A percentile compares a stretch with the other conserved stretches of the same genome.
These are phyloP conservation scores for Xylaria flabelliformis DNA, from an alignment of 495 filamentous ascomycete species.

Conservation along the genomic window DNA sequence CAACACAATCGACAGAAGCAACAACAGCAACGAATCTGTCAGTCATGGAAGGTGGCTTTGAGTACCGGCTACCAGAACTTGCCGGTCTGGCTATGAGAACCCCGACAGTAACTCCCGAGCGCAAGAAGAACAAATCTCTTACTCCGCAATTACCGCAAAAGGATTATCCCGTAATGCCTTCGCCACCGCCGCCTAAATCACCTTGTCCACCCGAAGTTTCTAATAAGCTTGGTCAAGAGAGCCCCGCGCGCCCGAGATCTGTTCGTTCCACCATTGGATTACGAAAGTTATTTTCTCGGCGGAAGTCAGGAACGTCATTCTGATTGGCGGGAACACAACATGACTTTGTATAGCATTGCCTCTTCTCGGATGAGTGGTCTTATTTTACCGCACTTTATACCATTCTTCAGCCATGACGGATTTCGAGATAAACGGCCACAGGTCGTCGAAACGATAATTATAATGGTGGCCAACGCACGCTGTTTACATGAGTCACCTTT, in stretches of 20 bases:
- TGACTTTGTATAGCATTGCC: background rate
- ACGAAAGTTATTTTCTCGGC: conserved; percentile 24
- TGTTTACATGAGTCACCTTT: background rate
- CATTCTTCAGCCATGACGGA: background rate
- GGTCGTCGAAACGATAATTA: background rate
- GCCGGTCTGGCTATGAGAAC: conserved; percentile 19
- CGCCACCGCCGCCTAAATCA: conserved; percentile 17
- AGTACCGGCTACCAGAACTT: conserved; percentile 29
- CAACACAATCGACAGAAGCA: conserved; percentile 27
- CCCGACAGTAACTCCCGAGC: conserved; percentile 20
- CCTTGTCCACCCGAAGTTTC: conserved; percentile 1
- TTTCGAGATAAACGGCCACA: background rate
- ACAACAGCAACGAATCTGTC: conserved; percentile 20
- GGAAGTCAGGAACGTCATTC: conserved; percentile 10
- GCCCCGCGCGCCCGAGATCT: background rate
- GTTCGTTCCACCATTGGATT: conserved; percentile 23
- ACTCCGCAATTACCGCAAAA: conserved; percentile 1
- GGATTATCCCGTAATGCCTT: background rate
- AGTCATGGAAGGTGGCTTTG: conserved; percentile 28
- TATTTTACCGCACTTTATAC: background rate
- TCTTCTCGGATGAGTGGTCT: background rate
- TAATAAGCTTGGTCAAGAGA: conserved; percentile 8
- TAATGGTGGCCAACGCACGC: background rate
- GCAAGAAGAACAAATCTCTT: conserved; percentile 22
- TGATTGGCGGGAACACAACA: background rate